Percentiles rank a stretch among this genome's conserved stretches.
Evolutionary conservation across 1,139 yeast species (phyloP).

Genomic region (Pneumocystis carinii): DNA sequence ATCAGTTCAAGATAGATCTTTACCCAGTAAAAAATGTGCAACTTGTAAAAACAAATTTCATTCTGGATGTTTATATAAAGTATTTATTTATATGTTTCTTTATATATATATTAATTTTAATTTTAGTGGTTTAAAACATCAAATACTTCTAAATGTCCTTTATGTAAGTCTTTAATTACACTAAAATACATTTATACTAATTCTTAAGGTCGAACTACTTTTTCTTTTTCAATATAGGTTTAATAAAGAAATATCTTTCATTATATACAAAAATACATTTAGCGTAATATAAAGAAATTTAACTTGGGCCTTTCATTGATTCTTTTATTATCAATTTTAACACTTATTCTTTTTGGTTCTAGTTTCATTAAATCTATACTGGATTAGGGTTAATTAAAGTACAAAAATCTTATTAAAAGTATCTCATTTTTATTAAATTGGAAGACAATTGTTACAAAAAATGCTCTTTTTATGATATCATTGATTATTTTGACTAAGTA

Average conservation of each 20-base stretch:
- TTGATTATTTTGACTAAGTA: background rate
- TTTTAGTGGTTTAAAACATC: constrained; percentile 83
- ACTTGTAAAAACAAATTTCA: constrained; percentile 92
- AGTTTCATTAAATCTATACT: no score
- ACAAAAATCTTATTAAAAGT: no score
- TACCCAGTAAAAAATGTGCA: constrained; percentile 76
- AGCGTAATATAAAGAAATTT: background rate
- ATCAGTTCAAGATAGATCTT: constrained; percentile 68
- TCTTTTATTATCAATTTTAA: no score
- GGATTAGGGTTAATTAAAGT: no score
- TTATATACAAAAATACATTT: background rate
- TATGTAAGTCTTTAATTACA: constrained; percentile 69
- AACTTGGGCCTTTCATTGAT: no score
- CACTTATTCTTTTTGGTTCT: no score
- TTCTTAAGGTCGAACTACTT: background rate
- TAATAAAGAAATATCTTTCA: no score
- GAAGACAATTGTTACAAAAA: no score
- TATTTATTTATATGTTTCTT: background rate
- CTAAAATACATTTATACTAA: constrained; percentile 21
- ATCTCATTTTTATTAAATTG: no score
- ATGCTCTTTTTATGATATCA: no score
- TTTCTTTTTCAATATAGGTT: background rate
- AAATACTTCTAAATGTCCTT: constrained; percentile 81
- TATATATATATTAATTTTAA: background rate
- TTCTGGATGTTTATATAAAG: constrained; percentile 82